Evolutionary conservation across 2,329 filamentous ascomycete genomes (phyloP).

Genomic region (Ploettnerulaceae sp.): DNA sequence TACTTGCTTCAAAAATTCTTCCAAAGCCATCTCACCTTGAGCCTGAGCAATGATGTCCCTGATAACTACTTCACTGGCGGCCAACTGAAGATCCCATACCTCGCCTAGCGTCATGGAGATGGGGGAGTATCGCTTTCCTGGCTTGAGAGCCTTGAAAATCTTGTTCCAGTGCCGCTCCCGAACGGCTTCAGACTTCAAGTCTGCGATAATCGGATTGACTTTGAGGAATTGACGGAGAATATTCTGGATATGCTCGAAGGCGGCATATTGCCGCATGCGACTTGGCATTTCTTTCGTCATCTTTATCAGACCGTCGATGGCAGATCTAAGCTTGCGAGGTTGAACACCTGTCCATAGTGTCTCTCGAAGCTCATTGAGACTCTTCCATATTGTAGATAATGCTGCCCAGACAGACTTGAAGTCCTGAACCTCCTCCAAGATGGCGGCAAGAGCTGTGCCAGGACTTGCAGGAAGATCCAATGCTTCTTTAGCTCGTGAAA

Average conservation of each 20-base stretch:
- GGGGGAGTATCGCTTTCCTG: constrained; percentile 87
- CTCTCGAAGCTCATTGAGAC: constrained; percentile 87
- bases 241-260: constrained; percentile 97
- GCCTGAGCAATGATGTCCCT: constrained; percentile 92
- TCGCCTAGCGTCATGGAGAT: constrained; percentile 96
- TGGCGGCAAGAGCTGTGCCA: constrained; percentile 75
- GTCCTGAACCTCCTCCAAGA: constrained; percentile 94
- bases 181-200: constrained; percentile 94
- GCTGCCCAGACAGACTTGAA: constrained; percentile 99
- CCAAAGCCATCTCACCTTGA: constrained; percentile 95
- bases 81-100: constrained; percentile 94
- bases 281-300: constrained; percentile 99
- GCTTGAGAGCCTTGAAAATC: constrained; percentile 93
- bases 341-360: constrained; percentile 93
- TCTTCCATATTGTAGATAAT: constrained; percentile 93
- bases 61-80: constrained; percentile 80
- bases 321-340: constrained; percentile 83
- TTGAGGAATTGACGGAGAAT: constrained; percentile 85
- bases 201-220: constrained; percentile 80
- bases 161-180: constrained; percentile 95
- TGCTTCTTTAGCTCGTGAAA: constrained; percentile 93
- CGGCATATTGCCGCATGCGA: constrained; percentile 97
- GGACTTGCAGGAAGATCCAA: constrained; percentile 78
- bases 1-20: constrained; percentile 95
- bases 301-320: constrained; percentile 88